A percentile compares a stretch with the other conserved stretches of the same genome.
phyloP scores from a whole-genome alignment of 371 early-diverging fungal species.

The Mortierella sp. region DNA sequence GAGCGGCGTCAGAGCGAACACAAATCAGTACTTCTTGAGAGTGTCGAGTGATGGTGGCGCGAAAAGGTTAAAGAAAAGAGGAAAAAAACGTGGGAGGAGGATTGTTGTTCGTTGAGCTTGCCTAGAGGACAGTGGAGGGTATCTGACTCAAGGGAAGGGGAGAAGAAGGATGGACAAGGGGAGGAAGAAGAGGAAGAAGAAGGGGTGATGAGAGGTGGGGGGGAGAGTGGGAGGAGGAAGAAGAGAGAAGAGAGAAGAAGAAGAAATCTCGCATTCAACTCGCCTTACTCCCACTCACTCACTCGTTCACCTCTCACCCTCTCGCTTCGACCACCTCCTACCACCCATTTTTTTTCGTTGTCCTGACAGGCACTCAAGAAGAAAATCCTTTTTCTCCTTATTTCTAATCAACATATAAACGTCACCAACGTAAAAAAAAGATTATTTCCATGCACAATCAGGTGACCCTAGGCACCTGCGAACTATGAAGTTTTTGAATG shows the following conservation, averaged over 20 bases:
- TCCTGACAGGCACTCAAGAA: not conserved
- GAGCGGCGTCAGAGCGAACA: conserved; percentile 7
- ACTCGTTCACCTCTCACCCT: not conserved
- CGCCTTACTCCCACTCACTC: not conserved
- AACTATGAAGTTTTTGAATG: not conserved
- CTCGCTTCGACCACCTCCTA: not conserved
- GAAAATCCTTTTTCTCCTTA: not conserved
- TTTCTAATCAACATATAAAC: not conserved
- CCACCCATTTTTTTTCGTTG: not conserved
- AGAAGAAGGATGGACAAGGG: conserved; percentile 27
- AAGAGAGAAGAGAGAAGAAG: conserved; percentile 11
- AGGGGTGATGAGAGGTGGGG: conserved; percentile 11
- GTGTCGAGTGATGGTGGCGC: conserved; percentile 10
- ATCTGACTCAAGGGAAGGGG: conserved; percentile 5
- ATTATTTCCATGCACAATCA: not conserved
- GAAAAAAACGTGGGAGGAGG: not conserved
- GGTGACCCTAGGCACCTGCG: not conserved
- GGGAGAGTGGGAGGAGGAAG: conserved; percentile 20
- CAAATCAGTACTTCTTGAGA: conserved; percentile 19
- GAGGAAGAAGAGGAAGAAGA: conserved; percentile 11
- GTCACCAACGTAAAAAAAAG: not conserved
- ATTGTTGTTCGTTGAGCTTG: conserved; percentile 1
- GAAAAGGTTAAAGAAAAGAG: not conserved
- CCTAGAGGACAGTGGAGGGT: conserved; percentile 7
- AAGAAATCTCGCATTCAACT: not conserved